A percentile compares a stretch with the other conserved stretches of the same genome.
phyloP scores from a whole-genome alignment of 306 rosid genomes.

The Cicer bijugum region DNA sequence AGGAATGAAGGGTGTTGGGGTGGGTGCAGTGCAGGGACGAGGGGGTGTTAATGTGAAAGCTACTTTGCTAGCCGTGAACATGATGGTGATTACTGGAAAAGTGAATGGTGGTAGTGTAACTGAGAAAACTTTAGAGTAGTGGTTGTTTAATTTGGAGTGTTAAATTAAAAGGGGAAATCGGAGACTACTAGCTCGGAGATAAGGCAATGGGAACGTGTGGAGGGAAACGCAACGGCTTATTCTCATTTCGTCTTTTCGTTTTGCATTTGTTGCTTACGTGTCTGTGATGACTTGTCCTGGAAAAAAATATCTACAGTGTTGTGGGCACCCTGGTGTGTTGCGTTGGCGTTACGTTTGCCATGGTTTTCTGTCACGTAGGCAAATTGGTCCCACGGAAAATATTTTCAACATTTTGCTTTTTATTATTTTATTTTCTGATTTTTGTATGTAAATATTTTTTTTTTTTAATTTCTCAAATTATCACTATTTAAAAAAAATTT shows the following conservation, averaged over 20 bases:
- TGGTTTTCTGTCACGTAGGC: slow-evolving; percentile 7
- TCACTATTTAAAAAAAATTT: no score
- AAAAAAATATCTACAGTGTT: slow-evolving; percentile 31
- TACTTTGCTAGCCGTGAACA: slow-evolving; percentile 65
- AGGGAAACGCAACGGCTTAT: slow-evolving; percentile 62
- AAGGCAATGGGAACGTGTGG: slow-evolving; percentile 79
- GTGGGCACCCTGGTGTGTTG: slow-evolving; percentile 26
- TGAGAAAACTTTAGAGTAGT: background rate
- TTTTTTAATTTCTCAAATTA: no score
- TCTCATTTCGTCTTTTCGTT: slow-evolving; percentile 24
- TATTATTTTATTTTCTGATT: no score
- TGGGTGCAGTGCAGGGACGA: slow-evolving; percentile 49
- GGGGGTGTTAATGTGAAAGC: slow-evolving; percentile 59
- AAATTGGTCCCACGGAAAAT: slow-evolving; percentile 7
- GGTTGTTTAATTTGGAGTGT: slow-evolving; percentile 55
- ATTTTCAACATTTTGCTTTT: no score
- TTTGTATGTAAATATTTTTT: no score
- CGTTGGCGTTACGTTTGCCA: slow-evolving; percentile 39
- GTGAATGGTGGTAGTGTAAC: slow-evolving; percentile 21
- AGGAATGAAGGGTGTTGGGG: slow-evolving; percentile 59
- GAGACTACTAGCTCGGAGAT: slow-evolving; percentile 51
- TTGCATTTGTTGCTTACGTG: slow-evolving; percentile 39
- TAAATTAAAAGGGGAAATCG: slow-evolving; percentile 18
- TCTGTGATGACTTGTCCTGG: slow-evolving; percentile 15
- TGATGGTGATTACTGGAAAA: background rate